Base-by-base conservation (phyloP, 495 filamentous ascomycete species). In the Oleoguttula mirabilis region DNA sequence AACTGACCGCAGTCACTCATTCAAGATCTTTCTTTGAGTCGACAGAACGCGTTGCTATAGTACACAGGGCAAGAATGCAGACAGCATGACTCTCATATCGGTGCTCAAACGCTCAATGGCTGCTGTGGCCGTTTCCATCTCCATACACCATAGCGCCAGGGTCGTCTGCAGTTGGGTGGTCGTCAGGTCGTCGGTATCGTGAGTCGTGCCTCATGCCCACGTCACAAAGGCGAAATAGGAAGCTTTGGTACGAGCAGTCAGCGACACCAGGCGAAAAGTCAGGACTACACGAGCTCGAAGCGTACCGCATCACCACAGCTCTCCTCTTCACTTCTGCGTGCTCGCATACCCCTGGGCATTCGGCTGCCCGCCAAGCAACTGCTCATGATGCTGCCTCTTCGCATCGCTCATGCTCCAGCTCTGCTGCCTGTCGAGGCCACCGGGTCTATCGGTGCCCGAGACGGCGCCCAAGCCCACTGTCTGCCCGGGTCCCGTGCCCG, bases 1-100 rank as follows among this genome's bases (percentile, higher is more conserved):
- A 14, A 40, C 35, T 47, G 43, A 47, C 43, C 43, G 27, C 22
- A 47, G 43, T 47, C 43, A 47, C 25, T 47, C 43, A 15, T 38
- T 45, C 17, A n/a, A 11, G 21, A 19, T 6, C 22, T 37, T 32
- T 32, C 34, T 17, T 36, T 39, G 36, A 14, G 24, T 39, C 22
- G 5, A 24, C n/a, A n/a, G n/a, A n/a, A n/a, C n/a, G n/a, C n/a
- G n/a, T n/a, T n/a, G n/a, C n/a, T n/a, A n/a, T n/a, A n/a, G n/a
- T n/a, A n/a, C n/a, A n/a, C n/a, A n/a, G n/a, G n/a, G n/a, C n/a
- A n/a, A n/a, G n/a, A n/a, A n/a, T n/a, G n/a, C n/a, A n/a, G n/a
- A n/a, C n/a, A n/a, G n/a, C n/a, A n/a, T n/a, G n/a, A n/a, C n/a
- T n/a, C n/a, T n/a, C n/a, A n/a, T n/a, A n/a, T n/a, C n/a, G n/a